phyloP scores from a whole-genome alignment of 768 basidiomycete species.

The Lactarius tabidus region DNA sequence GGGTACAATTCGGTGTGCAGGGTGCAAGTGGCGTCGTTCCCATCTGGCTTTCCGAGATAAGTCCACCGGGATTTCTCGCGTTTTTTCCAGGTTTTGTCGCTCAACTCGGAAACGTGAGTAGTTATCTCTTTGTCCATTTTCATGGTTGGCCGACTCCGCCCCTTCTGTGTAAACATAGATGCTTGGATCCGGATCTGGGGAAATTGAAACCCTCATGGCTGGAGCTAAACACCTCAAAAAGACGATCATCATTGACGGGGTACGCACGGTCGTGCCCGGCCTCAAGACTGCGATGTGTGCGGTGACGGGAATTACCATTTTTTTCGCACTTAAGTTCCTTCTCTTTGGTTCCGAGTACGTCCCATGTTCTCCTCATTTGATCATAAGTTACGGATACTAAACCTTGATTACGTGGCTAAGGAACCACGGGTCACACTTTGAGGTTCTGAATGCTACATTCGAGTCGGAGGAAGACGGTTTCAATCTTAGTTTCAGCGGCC shows the following conservation, averaged over 20 bases:
- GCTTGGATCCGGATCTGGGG: slow-evolving; percentile 42
- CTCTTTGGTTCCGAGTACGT: slow-evolving; percentile 74
- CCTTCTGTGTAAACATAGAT: slow-evolving; percentile 29
- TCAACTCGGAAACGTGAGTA: slow-evolving; percentile 38
- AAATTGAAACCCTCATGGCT: slow-evolving; percentile 41
- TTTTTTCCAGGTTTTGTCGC: slow-evolving; percentile 42
- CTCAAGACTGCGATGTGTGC: slow-evolving; percentile 71
- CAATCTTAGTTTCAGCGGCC: too few relatives aligned
- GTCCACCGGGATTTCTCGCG: slow-evolving; percentile 46
- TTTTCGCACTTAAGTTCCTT: slow-evolving; percentile 68
- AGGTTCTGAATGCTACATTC: slow-evolving; percentile 73
- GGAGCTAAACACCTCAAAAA: slow-evolving; percentile 40
- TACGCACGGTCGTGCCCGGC: slow-evolving; percentile 31
- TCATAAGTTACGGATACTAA: not conserved
- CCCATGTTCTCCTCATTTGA: not conserved
- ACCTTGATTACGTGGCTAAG: slow-evolving; percentile 16
- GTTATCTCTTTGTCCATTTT: not conserved
- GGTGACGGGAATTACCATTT: slow-evolving; percentile 77
- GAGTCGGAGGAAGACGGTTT: slow-evolving; percentile 40
- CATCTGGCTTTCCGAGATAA: slow-evolving; percentile 42
- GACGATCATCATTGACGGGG: slow-evolving; percentile 26
- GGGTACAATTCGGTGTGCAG: slow-evolving; percentile 44
- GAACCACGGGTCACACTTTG: slow-evolving; percentile 56
- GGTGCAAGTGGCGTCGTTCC: slow-evolving; percentile 34
- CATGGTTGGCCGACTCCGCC: not conserved